Conservation (phyloP, 2,329 filamentous ascomycete genomes). For the Nemania diffusa region DNA sequence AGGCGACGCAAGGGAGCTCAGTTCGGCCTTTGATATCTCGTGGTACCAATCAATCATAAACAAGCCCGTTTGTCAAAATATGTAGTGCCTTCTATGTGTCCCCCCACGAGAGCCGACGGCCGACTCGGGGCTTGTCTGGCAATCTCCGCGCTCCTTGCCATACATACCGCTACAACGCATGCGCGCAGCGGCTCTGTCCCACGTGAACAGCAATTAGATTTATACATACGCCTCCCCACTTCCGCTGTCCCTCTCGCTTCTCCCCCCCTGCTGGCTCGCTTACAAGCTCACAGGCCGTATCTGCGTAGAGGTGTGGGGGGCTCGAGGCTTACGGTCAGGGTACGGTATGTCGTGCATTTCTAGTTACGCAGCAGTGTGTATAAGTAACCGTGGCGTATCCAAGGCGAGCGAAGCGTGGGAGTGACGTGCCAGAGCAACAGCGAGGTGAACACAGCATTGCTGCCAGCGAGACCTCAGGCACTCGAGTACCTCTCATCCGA, state of each 20-base stretch:
- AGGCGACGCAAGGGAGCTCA: constrained; percentile 5
- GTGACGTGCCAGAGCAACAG: background rate
- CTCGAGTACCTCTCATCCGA: constrained; percentile 29
- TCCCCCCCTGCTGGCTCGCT: background rate
- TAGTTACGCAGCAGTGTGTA: constrained; percentile 3
- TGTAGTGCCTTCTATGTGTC: constrained; percentile 12
- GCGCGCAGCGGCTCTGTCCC: constrained; percentile 22
- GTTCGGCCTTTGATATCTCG: constrained; percentile 21
- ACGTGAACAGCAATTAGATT: constrained; percentile 18
- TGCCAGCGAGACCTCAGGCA: constrained; percentile 15
- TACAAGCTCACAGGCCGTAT: background rate
- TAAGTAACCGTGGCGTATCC: background rate
- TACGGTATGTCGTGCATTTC: background rate
- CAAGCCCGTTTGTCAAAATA: constrained; percentile 17
- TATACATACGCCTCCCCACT: background rate
- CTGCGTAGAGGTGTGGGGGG: background rate
- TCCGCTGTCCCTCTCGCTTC: no score
- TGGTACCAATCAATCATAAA: constrained; percentile 29
- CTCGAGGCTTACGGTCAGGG: background rate
- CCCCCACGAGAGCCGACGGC: constrained; percentile 14
- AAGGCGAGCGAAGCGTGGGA: background rate
- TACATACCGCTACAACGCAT: constrained; percentile 2
- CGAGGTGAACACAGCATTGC: constrained; percentile 18
- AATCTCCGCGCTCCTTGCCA: constrained; percentile 11
- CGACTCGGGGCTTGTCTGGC: constrained; percentile 10